Percentiles rank a stretch among this genome's conserved stretches.
These are phyloP conservation scores for Trichoderma asperelloides DNA, from an alignment of 495 filamentous ascomycete species.

Conservation along the genomic window DNA sequence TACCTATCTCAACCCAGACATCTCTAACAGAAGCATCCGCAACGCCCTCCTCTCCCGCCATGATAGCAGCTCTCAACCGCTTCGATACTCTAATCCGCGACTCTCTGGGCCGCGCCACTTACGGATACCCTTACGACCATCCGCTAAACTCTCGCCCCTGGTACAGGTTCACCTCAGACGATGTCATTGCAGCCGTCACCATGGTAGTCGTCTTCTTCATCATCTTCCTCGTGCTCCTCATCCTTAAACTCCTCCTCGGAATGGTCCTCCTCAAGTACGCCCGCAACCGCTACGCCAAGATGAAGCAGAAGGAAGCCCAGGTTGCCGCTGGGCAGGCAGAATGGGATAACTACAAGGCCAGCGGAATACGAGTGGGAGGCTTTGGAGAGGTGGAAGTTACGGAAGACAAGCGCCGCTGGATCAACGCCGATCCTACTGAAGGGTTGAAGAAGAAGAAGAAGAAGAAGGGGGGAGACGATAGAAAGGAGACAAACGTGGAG, in stretches of 20 bases:
- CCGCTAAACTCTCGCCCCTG: constrained; percentile 16
- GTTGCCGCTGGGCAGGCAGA: constrained; percentile 36
- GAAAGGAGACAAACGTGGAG: constrained; percentile 45
- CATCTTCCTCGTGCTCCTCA: constrained; percentile 66
- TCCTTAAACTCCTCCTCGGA: constrained; percentile 74
- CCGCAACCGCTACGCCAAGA: constrained; percentile 64
- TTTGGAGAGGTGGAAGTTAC: constrained; percentile 81
- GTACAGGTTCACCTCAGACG: constrained; percentile 46
- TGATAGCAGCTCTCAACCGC: constrained; percentile 61
- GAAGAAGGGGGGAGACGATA: constrained; percentile 41
- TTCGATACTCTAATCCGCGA: constrained; percentile 67
- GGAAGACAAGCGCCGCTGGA: constrained; percentile 76
- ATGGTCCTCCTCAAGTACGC: constrained; percentile 71
- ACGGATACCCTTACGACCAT: constrained; percentile 36
- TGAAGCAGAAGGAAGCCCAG: constrained; percentile 62
- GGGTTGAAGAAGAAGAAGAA: constrained; percentile 59
- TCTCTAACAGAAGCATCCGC: constrained; percentile 41
- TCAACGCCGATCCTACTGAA: constrained; percentile 78
- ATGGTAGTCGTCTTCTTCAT: constrained; percentile 73
- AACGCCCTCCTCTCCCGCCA: constrained; percentile 51
- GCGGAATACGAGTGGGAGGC: constrained; percentile 64
- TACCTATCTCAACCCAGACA: constrained; percentile 59
- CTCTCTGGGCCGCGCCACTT: constrained; percentile 59
- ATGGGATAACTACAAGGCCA: constrained; percentile 51
- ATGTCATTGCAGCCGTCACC: constrained; percentile 59